Conservation (phyloP, 352 stramenopile genomes). For the Pythium insidiosum region DNA sequence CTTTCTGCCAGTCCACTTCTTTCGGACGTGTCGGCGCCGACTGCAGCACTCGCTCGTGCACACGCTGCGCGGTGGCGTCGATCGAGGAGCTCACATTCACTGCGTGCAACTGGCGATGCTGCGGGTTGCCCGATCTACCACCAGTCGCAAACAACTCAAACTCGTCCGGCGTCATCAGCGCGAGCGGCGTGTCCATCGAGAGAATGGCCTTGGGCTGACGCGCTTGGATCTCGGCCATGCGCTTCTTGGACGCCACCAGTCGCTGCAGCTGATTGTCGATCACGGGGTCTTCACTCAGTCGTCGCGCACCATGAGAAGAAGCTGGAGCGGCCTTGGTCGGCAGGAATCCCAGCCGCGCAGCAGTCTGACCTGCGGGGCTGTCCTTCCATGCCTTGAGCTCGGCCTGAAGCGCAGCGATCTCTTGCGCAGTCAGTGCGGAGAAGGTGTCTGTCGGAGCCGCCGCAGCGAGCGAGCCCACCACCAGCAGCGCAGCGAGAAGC, state of each 20-base stretch:
- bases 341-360: not conserved
- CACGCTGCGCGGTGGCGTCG: too few relatives aligned
- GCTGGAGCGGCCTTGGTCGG: not conserved
- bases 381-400: not conserved
- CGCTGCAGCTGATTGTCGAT: not conserved
- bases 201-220: constrained; percentile 34
- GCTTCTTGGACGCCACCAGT: not conserved
- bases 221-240: not conserved
- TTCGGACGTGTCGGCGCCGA: not conserved
- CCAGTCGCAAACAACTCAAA: constrained; percentile 20
- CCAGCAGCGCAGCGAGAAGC: too few relatives aligned
- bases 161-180: constrained; percentile 40
- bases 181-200: constrained; percentile 43
- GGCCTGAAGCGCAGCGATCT: too few relatives aligned
- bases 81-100: not conserved
- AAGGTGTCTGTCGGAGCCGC: too few relatives aligned
- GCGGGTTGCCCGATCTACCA: not conserved
- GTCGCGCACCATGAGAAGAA: not conserved
- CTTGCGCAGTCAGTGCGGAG: too few relatives aligned
- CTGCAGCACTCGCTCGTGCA: not conserved
- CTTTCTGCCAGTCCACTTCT: constrained; percentile 1
- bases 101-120: not conserved
- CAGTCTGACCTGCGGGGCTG: not conserved
- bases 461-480: too few relatives aligned
- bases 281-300: not conserved